Evolutionary conservation across 2,329 filamentous ascomycete species (phyloP), one percentile per base, ranked within the genome.

Genomic region (Sporothrix pallida): DNA sequence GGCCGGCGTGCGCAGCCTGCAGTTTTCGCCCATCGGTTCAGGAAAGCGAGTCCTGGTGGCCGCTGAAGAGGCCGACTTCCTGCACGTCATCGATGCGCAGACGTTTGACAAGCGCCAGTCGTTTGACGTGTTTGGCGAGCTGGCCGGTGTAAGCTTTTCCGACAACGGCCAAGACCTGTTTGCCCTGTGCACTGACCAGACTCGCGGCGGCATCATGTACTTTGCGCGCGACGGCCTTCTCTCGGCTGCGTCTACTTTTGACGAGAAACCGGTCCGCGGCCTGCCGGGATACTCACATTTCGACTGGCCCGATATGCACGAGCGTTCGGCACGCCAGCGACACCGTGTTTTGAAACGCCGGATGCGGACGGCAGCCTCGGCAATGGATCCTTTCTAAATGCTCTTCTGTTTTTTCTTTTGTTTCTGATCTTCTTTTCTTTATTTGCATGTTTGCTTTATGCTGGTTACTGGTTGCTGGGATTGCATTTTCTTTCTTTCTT

Each of bases 61-160:
- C 1, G 92, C 91, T 1, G 93, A 95, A 80, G 91, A 93, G 79
- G 91, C 92, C 48, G 93, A 95, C 79, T 88, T 88, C 74, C 82
- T 95, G 78, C 90, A 87, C 79, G 84, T 95, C 63, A 90, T 94
- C 77, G 90, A 94, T 76, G 91, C 89, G 0, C 84, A 87, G 78
- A 89, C 85, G 0, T 93, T 90, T 77, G 81, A 84, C 26, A 86
- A 86, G n/a, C 89, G 90, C 80, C 92, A 95, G 80, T 88, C 87
- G 0, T 82, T 95, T 10, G 91, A 93, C 75, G 86, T 94, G 72
- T 94, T 95, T 80, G 92, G 93, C 50, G 91, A 93, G 78, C 88
- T 93, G 74, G 92, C 88, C 8, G 93, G 93, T 20, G 83, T 92
- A 3, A 85, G 86, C 23, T 90, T 94, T 76, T 84, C 90, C 4